These are phyloP conservation scores for Globisporangium orthogonon DNA, from an alignment of 352 stramenopile genomes.

Conservation along the genomic window DNA sequence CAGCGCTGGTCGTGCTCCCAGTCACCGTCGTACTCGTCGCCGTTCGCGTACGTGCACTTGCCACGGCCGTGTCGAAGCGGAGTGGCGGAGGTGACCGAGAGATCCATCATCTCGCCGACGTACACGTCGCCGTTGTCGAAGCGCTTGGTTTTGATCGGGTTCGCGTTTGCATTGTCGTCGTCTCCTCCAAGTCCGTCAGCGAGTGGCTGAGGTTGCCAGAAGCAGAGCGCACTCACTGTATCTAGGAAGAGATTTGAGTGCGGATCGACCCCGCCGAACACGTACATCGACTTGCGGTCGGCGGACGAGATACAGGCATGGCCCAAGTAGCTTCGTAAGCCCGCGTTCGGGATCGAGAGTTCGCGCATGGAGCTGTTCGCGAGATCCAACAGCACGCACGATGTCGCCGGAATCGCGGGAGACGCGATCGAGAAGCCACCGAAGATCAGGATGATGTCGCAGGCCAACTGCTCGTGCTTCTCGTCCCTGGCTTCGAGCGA, in stretches of 20 bases:
- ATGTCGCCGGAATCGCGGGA: slow-evolving; percentile 14
- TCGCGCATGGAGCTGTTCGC: slow-evolving; percentile 20
- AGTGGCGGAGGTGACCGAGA: neutral
- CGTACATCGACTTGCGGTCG: slow-evolving; percentile 42
- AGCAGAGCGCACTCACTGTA: slow-evolving; percentile 39
- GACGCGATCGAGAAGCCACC: slow-evolving; percentile 39
- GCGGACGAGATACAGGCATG: slow-evolving; percentile 29
- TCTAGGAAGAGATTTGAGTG: slow-evolving; percentile 24
- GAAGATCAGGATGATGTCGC: slow-evolving; percentile 41
- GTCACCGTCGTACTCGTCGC: slow-evolving; percentile 61
- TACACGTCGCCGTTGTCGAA: slow-evolving; percentile 66
- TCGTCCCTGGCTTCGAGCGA: slow-evolving; percentile 11
- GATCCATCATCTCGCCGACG: slow-evolving; percentile 42
- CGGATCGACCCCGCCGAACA: slow-evolving; percentile 47
- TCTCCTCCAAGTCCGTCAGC: slow-evolving; percentile 20
- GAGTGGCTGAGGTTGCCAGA: slow-evolving; percentile 47
- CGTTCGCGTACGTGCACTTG: slow-evolving; percentile 50
- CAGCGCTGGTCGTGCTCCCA: slow-evolving; percentile 43
- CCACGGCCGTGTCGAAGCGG: slow-evolving; percentile 42
- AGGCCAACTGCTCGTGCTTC: neutral
- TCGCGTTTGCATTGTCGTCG: slow-evolving; percentile 19
- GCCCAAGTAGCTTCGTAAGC: slow-evolving; percentile 33
- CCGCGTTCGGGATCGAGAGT: slow-evolving; percentile 23
- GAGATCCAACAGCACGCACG: slow-evolving; percentile 38
- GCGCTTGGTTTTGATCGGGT: slow-evolving; percentile 37